Evolutionary conservation across 2,329 filamentous ascomycete genomes (phyloP).

Genomic region (Didymella pomorum): DNA sequence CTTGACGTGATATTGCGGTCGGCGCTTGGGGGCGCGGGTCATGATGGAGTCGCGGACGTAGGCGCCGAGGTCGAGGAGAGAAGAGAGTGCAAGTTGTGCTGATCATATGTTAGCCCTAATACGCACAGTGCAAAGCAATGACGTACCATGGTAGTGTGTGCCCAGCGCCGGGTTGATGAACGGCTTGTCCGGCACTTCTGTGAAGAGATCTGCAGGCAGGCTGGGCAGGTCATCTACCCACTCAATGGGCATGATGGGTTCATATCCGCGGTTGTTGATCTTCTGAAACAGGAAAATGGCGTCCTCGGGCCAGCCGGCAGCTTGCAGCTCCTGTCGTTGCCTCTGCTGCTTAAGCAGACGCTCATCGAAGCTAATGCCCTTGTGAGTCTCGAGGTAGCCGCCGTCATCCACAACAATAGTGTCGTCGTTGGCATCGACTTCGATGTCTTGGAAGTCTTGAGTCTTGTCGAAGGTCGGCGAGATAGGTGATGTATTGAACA

Average conservation of each 20-base stretch:
- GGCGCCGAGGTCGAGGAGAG: slow-evolving; percentile 60
- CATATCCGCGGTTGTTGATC: slow-evolving; percentile 63
- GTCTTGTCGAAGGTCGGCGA: slow-evolving; percentile 14
- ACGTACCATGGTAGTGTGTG: slow-evolving; percentile 57
- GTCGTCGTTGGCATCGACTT: slow-evolving; percentile 50
- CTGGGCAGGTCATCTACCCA: slow-evolving; percentile 64
- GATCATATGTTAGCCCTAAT: slow-evolving; percentile 19
- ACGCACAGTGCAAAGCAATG: background rate
- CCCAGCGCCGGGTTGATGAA: slow-evolving; percentile 57
- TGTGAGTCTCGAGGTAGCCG: slow-evolving; percentile 37
- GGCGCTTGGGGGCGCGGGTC: slow-evolving; percentile 47
- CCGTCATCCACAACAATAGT: slow-evolving; percentile 47
- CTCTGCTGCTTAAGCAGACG: slow-evolving; percentile 24
- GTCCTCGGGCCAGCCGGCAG: slow-evolving; percentile 59
- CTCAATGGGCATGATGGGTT: slow-evolving; percentile 61
- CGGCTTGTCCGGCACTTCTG: slow-evolving; percentile 51
- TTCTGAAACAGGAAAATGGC: slow-evolving; percentile 63
- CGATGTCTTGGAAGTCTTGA: slow-evolving; percentile 25
- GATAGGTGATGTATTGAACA: slow-evolving; percentile 25
- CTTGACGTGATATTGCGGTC: slow-evolving; percentile 51
- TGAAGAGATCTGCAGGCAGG: slow-evolving; percentile 63
- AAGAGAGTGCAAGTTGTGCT: slow-evolving; percentile 61
- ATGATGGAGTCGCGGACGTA: slow-evolving; percentile 60
- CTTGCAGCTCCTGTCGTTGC: slow-evolving; percentile 46
- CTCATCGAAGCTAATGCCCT: slow-evolving; percentile 36